Percentiles rank a stretch among this genome's conserved stretches.
These are phyloP conservation scores for Piedraia hortae DNA, from an alignment of 2,329 filamentous ascomycete species.

Conservation along the genomic window DNA sequence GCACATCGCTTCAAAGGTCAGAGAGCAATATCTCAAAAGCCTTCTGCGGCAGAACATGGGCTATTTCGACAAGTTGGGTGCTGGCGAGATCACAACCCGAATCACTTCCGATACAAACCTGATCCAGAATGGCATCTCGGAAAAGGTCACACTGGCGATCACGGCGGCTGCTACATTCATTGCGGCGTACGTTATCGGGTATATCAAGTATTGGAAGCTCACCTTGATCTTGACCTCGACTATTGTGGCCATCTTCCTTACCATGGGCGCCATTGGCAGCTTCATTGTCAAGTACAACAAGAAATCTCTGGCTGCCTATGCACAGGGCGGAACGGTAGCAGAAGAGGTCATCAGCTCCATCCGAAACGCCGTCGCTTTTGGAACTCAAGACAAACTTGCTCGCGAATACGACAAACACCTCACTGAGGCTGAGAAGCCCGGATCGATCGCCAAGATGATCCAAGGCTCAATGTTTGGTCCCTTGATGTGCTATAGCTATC, in stretches of 20 bases:
- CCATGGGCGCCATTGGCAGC: conserved; percentile 45
- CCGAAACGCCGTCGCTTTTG: conserved; percentile 75
- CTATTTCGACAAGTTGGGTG: conserved; percentile 78
- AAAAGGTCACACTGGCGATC: conserved; percentile 59
- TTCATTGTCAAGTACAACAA: conserved; percentile 66
- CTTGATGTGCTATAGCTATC: conserved; percentile 61
- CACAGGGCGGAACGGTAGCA: conserved; percentile 58
- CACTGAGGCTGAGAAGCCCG: conserved; percentile 42
- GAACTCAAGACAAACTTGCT: conserved; percentile 77
- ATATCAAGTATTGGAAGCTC: conserved; percentile 76
- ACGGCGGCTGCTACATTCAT: conserved; percentile 58
- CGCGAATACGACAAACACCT: conserved; percentile 59
- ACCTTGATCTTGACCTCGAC: conserved; percentile 67
- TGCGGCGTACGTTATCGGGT: conserved; percentile 71
- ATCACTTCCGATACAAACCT: conserved; percentile 87
- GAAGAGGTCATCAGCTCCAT: conserved; percentile 90
- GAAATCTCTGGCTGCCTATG: conserved; percentile 50
- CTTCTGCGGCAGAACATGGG: conserved; percentile 74
- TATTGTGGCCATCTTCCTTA: conserved; percentile 48
- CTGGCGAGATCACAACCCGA: conserved; percentile 77
- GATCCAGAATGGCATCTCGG: conserved; percentile 77
- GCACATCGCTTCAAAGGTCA: conserved; percentile 21
- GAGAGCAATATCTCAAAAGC: conserved; percentile 57
- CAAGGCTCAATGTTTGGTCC: conserved; percentile 54
- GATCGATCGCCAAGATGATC: conserved; percentile 44